Evolutionary conservation across 2,329 filamentous ascomycete species (phyloP).

Genomic region (Talaromyces sp.): DNA sequence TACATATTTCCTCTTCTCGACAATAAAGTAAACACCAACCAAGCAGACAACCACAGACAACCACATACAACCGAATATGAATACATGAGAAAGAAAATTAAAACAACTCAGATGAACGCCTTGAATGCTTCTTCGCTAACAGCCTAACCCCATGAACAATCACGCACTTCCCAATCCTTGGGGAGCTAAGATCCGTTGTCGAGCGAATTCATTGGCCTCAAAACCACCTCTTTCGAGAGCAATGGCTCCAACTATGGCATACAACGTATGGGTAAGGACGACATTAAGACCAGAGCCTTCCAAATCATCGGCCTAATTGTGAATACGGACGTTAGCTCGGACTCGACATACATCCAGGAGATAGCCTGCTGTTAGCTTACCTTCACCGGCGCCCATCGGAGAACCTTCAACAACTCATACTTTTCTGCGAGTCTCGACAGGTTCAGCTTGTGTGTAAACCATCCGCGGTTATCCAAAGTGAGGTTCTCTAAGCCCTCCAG

Average conservation of each 20-base stretch:
- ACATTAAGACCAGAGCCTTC: slow-evolving; percentile 66
- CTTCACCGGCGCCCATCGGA: slow-evolving; percentile 83
- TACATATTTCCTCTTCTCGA: background rate
- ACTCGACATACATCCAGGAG: slow-evolving; percentile 26
- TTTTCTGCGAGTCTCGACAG: slow-evolving; percentile 63
- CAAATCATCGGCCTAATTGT: slow-evolving; percentile 59
- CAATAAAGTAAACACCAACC: background rate
- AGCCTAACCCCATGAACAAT: slow-evolving; percentile 1
- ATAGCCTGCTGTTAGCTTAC: slow-evolving; percentile 43
- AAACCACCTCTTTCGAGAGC: slow-evolving; percentile 81
- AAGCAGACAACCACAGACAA: background rate
- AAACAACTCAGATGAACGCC: slow-evolving; percentile 26
- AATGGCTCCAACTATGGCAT: slow-evolving; percentile 82
- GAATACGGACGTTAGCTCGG: slow-evolving; percentile 2
- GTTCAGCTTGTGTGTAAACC: slow-evolving; percentile 60
- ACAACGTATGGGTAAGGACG: slow-evolving; percentile 71
- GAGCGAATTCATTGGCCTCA: slow-evolving; percentile 67
- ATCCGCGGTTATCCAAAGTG: slow-evolving; percentile 53
- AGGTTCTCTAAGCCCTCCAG: slow-evolving; percentile 72
- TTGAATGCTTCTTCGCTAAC: slow-evolving; percentile 25
- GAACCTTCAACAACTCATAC: slow-evolving; percentile 66
- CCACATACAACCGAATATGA: slow-evolving; percentile 13
- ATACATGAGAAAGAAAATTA: slow-evolving; percentile 15
- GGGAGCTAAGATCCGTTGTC: slow-evolving; percentile 66
- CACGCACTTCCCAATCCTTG: slow-evolving; percentile 31